Percentiles rank a stretch among this genome's conserved stretches.
Evolutionary conservation across 2,329 filamentous ascomycete species (phyloP).

Genomic region (Xylaria sp.): DNA sequence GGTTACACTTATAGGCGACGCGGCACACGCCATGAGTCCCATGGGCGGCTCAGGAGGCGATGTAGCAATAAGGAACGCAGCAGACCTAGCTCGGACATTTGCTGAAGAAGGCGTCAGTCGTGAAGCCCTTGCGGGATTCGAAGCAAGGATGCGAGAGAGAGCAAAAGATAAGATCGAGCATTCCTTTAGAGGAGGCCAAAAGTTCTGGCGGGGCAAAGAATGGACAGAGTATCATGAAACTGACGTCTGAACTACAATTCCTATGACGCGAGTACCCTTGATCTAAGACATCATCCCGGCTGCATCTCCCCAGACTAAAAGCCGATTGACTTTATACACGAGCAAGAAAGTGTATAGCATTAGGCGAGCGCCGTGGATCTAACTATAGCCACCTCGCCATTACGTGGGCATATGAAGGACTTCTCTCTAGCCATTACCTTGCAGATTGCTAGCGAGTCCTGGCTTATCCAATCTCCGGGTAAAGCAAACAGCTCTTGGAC

Average conservation of each 20-base stretch:
- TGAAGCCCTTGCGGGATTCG: constrained; percentile 38
- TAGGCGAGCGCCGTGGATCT: not conserved
- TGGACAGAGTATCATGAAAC: constrained; percentile 43
- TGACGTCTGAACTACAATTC: constrained; percentile 14
- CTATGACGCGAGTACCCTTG: no score
- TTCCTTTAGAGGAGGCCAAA: constrained; percentile 47
- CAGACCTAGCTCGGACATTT: constrained; percentile 44
- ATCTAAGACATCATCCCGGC: no score
- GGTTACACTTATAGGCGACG: constrained; percentile 46
- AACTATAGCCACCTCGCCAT: not conserved
- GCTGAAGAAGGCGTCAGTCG: constrained; percentile 40
- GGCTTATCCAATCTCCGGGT: not conserved
- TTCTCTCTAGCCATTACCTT: not conserved
- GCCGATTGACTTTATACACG: no score
- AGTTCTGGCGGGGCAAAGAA: constrained; percentile 46
- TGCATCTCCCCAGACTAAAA: no score
- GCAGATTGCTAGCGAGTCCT: not conserved
- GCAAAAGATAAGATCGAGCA: constrained; percentile 48
- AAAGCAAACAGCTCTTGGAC: not conserved
- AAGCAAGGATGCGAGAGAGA: constrained; percentile 43
- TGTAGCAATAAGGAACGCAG: constrained; percentile 46
- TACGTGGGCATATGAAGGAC: not conserved
- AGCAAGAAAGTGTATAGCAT: not conserved
- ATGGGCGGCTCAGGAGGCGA: constrained; percentile 49
- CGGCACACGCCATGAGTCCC: constrained; percentile 48